These are phyloP conservation scores for Plectosphaerella cucumerina DNA, from an alignment of 2,329 filamentous ascomycete species.

Conservation along the genomic window DNA sequence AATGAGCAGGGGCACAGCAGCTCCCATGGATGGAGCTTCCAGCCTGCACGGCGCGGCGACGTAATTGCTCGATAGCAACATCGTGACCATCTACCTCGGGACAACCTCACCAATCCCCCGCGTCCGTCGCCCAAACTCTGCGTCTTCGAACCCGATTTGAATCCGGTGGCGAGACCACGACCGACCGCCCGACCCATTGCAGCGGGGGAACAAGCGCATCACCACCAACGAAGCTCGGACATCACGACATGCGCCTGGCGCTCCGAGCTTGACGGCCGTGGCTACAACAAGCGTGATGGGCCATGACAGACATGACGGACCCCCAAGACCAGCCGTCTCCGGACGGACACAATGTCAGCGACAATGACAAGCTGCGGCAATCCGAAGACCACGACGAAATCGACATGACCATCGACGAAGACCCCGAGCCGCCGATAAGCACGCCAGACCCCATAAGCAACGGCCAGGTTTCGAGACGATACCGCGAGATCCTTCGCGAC, in stretches of 20 bases:
- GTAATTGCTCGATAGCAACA: neutral
- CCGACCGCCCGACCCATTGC: too few relatives aligned
- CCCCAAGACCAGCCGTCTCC: constrained; percentile 38
- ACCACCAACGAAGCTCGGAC: too few relatives aligned
- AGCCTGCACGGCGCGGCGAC: neutral
- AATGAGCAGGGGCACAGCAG: neutral
- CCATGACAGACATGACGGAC: constrained; percentile 42
- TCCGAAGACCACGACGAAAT: constrained; percentile 29
- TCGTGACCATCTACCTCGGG: neutral
- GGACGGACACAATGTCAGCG: constrained; percentile 33
- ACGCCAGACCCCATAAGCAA: constrained; percentile 21
- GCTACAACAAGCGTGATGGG: constrained; percentile 26
- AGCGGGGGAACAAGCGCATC: too few relatives aligned
- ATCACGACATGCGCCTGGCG: neutral
- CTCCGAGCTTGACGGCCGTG: constrained; percentile 14
- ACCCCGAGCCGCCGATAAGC: constrained; percentile 19
- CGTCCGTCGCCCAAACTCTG: neutral
- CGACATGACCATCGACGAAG: constrained; percentile 29
- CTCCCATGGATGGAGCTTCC: neutral
- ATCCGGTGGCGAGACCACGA: neutral
- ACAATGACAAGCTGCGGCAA: constrained; percentile 37
- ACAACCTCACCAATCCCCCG: neutral
- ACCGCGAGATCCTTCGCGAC: constrained; percentile 39
- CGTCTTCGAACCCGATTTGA: neutral
- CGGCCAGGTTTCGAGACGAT: constrained; percentile 34